Evolutionary conservation across 208 protist species (phyloP), one percentile per base, ranked within the genome.

Genomic region (Leishmania martiniquensis): DNA sequence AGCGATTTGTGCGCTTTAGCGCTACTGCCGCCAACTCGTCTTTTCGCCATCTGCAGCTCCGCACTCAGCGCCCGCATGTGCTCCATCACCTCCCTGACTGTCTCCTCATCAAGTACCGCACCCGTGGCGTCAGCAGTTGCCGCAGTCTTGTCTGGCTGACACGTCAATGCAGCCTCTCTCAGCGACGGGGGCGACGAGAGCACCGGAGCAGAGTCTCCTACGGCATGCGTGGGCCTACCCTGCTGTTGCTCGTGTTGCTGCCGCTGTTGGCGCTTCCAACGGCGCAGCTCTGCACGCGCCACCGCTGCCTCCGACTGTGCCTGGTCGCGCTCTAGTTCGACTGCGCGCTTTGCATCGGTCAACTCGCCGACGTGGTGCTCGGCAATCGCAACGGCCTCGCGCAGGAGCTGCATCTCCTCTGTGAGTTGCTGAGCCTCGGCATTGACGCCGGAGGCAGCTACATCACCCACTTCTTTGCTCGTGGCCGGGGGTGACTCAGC

Each of bases 241-340:
- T 32, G 25, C 34, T 67, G 5, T 70, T 72, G 32, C 44, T 78
- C 54, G 32, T 85, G 39, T 32, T 77, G 42, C 29, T 79, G 74
- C 54, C 68, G 73, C 9, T 85, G 68, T 39, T 75, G 80, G 10
- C 84, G 80, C 67, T 87, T 89, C 89, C 87, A 92, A 13, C 92
- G 83, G 5, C 92, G 90, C 32, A 96, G 82, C 76, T 96, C 89
- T 39, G 92, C 88, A 42, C 88, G 80, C 22, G 88, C 88, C 4
- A 95, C 76, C 10, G 91, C 93, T 0, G 91, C 93, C 80, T 97
- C 93, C 32, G 93, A 97, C 49, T 87, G 85, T 2, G 91, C 90
- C 65, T 87, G 85, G 63, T 97, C 87, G 47, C 91, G 85, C 76
- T 86, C 84, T 57, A 75, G 76, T 75, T 94, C 87, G 9, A 91